Percentiles rank a stretch among this genome's conserved stretches.
phyloP scores from a whole-genome alignment of 2,329 filamentous ascomycete genomes.

The Chaetomiaceae sp. region DNA sequence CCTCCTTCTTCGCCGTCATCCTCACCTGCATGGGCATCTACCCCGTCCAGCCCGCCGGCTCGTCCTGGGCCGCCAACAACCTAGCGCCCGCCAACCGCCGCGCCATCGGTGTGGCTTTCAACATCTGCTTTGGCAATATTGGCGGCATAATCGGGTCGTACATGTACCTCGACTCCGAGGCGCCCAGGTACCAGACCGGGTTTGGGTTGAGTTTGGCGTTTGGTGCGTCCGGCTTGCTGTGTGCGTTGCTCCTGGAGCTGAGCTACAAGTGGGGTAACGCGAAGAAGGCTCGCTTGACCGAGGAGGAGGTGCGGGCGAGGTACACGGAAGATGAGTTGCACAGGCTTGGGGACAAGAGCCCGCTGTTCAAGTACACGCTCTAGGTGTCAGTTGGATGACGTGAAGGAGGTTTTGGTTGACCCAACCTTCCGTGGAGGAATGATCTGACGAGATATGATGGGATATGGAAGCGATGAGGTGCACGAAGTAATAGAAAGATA shows the following conservation, averaged over 20 bases:
- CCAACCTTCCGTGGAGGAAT: too few relatives aligned
- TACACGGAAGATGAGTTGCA: background rate
- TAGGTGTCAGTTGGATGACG: background rate
- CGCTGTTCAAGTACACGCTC: background rate
- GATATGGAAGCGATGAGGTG: too few relatives aligned
- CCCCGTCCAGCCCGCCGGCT: background rate
- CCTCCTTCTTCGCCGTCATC: background rate
- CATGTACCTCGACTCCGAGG: background rate
- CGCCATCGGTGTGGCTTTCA: background rate
- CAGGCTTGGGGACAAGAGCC: background rate
- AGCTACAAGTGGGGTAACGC: slow-evolving; percentile 1
- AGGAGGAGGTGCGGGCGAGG: background rate
- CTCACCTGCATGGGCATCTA: slow-evolving; percentile 1
- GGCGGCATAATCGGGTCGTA: background rate
- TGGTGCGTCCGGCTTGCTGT: background rate
- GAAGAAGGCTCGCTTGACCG: background rate
- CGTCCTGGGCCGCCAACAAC: slow-evolving; percentile 1
- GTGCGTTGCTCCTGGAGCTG: background rate
- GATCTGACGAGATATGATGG: too few relatives aligned
- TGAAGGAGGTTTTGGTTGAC: too few relatives aligned
- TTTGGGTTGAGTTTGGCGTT: background rate
- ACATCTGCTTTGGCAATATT: background rate
- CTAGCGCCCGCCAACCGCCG: background rate
- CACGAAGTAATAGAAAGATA: too few relatives aligned
- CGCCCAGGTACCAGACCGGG: background rate